phyloP scores from a whole-genome alignment of 2,329 filamentous ascomycete species.

The Penicillium freii region DNA sequence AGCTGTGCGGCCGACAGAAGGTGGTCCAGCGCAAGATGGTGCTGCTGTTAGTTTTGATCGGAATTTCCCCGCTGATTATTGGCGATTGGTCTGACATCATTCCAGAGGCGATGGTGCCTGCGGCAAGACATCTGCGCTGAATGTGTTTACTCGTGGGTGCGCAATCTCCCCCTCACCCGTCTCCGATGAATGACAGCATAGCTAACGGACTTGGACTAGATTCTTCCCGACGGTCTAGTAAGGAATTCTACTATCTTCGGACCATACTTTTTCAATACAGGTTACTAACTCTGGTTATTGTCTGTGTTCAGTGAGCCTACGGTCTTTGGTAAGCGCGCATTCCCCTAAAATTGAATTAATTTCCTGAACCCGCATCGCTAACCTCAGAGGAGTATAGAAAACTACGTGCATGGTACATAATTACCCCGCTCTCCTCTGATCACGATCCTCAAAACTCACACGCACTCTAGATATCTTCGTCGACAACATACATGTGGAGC shows the following conservation, averaged over 20 bases:
- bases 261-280: conserved; percentile 1
- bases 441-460: conserved; percentile 21
- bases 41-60: conserved; percentile 61
- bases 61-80: neutral
- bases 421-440: conserved; percentile 24
- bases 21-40: conserved; percentile 96
- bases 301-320: conserved; percentile 69
- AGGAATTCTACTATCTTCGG: conserved; percentile 28
- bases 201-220: conserved; percentile 47
- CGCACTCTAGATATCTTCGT: conserved; percentile 81
- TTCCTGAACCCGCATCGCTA: conserved; percentile 9
- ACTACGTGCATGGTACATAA: conserved; percentile 84
- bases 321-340: conserved; percentile 64
- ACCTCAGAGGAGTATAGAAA: conserved; percentile 57
- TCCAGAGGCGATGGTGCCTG: conserved; percentile 88
- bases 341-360: neutral
- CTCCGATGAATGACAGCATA: neutral
- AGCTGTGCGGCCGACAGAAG: conserved; percentile 70
- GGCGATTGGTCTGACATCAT: conserved; percentile 20
- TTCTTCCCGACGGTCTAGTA: conserved; percentile 97
- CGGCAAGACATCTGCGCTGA: conserved; percentile 94
- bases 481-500: conserved; percentile 92
- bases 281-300: conserved; percentile 23
- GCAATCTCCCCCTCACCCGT: conserved; percentile 28
- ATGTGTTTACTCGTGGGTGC: conserved; percentile 97